Evolutionary conservation across 1,284 basidiomycete genomes (phyloP), one percentile per base, ranked within the genome.

Genomic region (Vanrija sp.): DNA sequence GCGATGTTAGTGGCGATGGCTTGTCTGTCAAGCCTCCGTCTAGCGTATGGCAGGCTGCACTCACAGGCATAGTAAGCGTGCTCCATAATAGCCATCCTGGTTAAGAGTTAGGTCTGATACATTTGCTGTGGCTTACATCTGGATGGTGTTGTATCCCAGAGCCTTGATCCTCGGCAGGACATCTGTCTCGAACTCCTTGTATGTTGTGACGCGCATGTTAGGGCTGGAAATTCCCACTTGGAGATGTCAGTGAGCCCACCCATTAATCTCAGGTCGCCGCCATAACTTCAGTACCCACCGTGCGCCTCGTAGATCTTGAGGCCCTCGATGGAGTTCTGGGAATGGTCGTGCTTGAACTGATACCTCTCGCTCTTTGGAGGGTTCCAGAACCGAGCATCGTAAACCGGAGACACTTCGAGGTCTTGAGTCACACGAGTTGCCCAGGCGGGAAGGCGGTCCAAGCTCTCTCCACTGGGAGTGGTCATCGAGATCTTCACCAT

Each of bases 341-440:
- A 70, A 52, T 74, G 70, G 1, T 67, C 67, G 71, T 96, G 81
- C 77, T 92, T 96, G 80, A 96, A 94, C 28, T 80, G 78, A 79
- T 98, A 96, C 46, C 73, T 80, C 62, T 90, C 75, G 18, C 80
- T 72, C 43, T 79, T 65, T 23, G 91, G 85, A 1, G 95, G 95
- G 72, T 98, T 97, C 95, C 95, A 98, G 79, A 98, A 97, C n/a
- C 91, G 85, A 23, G 91, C 91, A 59, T 98, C 95, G 77, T 96
- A 98, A 4, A 91, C 83, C 6, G 92, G 89, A 12, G 95, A 98
- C 34, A 93, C 85, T 47, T 79, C 75, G 53, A 98, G 79, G 71
- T 98, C 92, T 75, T 98, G 95, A 1, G 94, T 97, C 55, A 97
- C 95, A 57, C 94, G 89, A 62, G 80, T 86, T 68, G 93, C 93